Percentiles rank a stretch among this genome's conserved stretches.
These are phyloP conservation scores for Microcyclosporella mali DNA, from an alignment of 2,329 filamentous ascomycete genomes.

Conservation along the genomic window DNA sequence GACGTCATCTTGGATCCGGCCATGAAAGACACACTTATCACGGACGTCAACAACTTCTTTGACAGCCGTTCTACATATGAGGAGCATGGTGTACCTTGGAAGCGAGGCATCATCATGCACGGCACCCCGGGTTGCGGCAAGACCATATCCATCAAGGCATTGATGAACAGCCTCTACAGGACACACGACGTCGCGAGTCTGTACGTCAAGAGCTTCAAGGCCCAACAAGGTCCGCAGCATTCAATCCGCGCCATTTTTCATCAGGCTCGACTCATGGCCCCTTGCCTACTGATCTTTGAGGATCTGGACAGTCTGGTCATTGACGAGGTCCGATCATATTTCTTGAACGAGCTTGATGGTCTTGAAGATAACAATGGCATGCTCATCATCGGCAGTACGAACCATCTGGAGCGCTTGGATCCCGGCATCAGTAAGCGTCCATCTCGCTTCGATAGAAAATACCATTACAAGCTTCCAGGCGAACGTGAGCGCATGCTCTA, in stretches of 20 bases:
- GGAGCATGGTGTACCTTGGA: conserved; percentile 45
- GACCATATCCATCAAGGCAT: conserved; percentile 40
- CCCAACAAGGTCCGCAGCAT: conserved; percentile 29
- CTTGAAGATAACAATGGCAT: conserved; percentile 65
- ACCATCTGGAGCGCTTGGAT: conserved; percentile 56
- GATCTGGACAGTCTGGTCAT: conserved; percentile 63
- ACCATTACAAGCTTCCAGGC: conserved; percentile 49
- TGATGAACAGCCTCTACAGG: conserved; percentile 35
- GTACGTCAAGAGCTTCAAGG: conserved; percentile 39
- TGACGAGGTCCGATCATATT: conserved; percentile 57
- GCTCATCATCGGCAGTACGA: conserved; percentile 47
- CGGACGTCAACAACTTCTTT: conserved; percentile 37
- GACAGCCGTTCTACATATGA: conserved; percentile 34
- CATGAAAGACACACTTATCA: conserved; percentile 39
- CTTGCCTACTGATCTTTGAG: conserved; percentile 66
- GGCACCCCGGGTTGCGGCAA: conserved; percentile 44
- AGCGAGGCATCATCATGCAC: conserved; percentile 36
- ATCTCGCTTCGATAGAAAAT: conserved; percentile 61
- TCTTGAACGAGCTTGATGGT: conserved; percentile 65
- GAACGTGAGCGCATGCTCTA: conserved; percentile 53
- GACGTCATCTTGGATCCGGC: conserved; percentile 42
- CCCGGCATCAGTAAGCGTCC: conserved; percentile 59
- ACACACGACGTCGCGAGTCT: conserved; percentile 32
- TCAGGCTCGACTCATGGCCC: conserved; percentile 56
- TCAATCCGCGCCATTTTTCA: conserved; percentile 51